Conservation (phyloP, 225 moss, liverwort and hornwort genomes). For the Marchantia polymorpha region DNA sequence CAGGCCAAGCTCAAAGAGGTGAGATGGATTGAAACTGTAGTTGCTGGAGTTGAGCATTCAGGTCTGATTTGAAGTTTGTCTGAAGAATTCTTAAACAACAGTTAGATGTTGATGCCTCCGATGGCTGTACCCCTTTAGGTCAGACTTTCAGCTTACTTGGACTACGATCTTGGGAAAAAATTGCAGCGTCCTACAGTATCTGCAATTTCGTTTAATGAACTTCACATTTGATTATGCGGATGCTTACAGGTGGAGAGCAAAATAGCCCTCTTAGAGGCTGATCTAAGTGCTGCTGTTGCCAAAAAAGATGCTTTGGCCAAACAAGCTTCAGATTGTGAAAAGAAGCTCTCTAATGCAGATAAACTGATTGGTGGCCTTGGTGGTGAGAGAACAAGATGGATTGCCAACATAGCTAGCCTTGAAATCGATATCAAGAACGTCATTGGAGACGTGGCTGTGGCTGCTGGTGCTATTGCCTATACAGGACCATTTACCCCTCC, state of each 20-base stretch:
- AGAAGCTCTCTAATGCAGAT: slow-evolving; percentile 73
- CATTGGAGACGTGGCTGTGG: slow-evolving; percentile 69
- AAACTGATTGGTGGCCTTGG: slow-evolving; percentile 90
- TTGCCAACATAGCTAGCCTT: slow-evolving; percentile 69
- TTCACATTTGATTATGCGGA: no score
- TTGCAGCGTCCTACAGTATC: not conserved
- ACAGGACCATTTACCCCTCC: slow-evolving; percentile 79
- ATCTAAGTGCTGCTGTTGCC: slow-evolving; percentile 54
- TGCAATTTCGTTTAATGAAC: no score
- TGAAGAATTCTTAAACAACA: not conserved
- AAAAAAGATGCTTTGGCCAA: slow-evolving; percentile 68
- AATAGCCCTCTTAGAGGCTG: slow-evolving; percentile 49
- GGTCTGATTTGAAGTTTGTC: not conserved
- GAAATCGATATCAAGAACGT: slow-evolving; percentile 56
- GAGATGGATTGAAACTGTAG: not conserved
- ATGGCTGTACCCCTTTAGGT: not conserved
- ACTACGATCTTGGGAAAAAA: no score
- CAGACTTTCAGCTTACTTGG: not conserved
- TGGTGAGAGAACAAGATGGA: slow-evolving; percentile 83
- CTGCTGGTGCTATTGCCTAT: slow-evolving; percentile 80
- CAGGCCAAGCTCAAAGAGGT: slow-evolving; percentile 74
- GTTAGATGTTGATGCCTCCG: not conserved
- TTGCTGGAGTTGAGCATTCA: not conserved
- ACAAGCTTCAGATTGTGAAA: slow-evolving; percentile 74
- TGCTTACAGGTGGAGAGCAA: slow-evolving; percentile 68